Evolutionary conservation across 495 filamentous ascomycete species (phyloP).

Genomic region (Massariosphaeria phaeospora): DNA sequence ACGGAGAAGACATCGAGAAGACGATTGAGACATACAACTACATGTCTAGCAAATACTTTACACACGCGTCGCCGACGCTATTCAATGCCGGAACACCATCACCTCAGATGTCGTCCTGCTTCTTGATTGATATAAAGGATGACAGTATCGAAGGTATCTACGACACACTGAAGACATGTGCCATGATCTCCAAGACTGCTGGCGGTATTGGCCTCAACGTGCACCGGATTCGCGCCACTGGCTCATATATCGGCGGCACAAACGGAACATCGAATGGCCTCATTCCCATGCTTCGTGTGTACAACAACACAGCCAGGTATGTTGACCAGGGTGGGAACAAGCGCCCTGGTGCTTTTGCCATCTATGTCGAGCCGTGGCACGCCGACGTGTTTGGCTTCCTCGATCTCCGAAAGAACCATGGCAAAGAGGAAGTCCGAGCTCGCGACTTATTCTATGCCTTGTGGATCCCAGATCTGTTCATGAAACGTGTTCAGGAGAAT

Average conservation of each 20-base stretch:
- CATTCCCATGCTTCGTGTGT: conserved; percentile 95
- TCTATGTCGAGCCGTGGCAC: conserved; percentile 99
- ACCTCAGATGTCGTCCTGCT: conserved; percentile 92
- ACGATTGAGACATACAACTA: conserved; percentile 95
- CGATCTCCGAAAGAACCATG: conserved; percentile 97
- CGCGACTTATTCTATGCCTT: conserved; percentile 97
- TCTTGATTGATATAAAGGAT: conserved; percentile 96
- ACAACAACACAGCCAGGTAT: conserved; percentile 97
- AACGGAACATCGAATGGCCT: conserved; percentile 98
- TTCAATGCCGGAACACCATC: conserved; percentile 96
- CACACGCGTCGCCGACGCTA: conserved; percentile 92
- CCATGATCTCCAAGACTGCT: conserved; percentile 98
- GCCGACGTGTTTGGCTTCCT: conserved; percentile 96
- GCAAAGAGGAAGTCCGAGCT: conserved; percentile 94
- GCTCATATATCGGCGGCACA: conserved; percentile 94
- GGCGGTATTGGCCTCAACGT: conserved; percentile 95
- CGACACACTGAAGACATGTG: conserved; percentile 97
- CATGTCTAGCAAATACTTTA: conserved; percentile 97
- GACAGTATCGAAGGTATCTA: conserved; percentile 99
- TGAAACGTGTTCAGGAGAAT: conserved; percentile 97
- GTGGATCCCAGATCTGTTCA: conserved; percentile 98
- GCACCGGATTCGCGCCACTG: conserved; percentile 92
- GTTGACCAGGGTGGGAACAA: conserved; percentile 99
- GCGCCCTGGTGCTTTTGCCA: conserved; percentile 95
- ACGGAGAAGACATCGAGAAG: conserved; percentile 88